Conservation (phyloP, 805 yeast species). For the Wickerhamomyces strasburgensis region DNA sequence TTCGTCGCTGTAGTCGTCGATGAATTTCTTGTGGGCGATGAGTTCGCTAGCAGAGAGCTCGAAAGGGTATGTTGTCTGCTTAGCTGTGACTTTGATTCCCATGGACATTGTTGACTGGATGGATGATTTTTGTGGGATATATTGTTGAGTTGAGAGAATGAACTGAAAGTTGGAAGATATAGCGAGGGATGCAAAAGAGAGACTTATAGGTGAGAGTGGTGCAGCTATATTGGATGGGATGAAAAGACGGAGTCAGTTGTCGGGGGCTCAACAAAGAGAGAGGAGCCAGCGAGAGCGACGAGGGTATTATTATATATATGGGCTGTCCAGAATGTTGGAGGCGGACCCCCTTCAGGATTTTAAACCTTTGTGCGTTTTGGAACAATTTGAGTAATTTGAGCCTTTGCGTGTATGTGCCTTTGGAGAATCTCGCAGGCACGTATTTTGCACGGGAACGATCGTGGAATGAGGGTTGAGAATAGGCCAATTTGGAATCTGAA, state of each 20-base stretch:
- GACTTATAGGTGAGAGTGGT: constrained; percentile 1
- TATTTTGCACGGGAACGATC: not conserved
- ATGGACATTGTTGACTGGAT: constrained; percentile 12
- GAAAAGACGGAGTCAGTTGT: not conserved
- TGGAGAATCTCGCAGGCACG: not conserved
- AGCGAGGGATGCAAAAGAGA: not conserved
- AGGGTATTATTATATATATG: not conserved
- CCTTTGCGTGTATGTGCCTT: not conserved
- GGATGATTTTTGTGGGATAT: not conserved
- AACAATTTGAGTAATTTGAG: not conserved
- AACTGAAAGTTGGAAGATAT: not conserved
- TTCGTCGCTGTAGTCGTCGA: constrained; percentile 51
- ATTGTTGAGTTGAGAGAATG: not conserved
- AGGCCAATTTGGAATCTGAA: not conserved
- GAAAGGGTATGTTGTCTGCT: constrained; percentile 47
- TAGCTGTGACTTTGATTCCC: constrained; percentile 35
- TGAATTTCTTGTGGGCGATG: constrained; percentile 37
- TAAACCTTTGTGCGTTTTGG: not conserved
- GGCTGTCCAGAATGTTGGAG: not conserved
- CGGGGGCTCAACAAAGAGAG: not conserved
- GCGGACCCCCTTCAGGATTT: not conserved
- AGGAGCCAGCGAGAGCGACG: not conserved
- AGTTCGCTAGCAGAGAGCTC: constrained; percentile 47
- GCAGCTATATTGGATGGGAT: not conserved
- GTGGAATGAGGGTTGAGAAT: not conserved